These are phyloP conservation scores for Starmerella vitae DNA, from an alignment of 805 yeast species.

Conservation along the genomic window DNA sequence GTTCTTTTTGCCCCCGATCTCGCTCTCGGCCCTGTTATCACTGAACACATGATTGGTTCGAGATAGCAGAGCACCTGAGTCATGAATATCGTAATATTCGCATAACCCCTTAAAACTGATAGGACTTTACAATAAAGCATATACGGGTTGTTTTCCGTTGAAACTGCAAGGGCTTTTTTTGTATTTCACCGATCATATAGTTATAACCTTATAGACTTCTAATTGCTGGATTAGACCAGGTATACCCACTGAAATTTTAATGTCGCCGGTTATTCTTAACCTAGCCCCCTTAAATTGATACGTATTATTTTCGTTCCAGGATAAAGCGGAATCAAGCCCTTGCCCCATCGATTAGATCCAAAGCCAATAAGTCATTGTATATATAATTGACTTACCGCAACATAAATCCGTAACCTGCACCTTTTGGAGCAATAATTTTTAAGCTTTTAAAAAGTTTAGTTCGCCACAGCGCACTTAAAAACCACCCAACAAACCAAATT, in stretches of 20 bases:
- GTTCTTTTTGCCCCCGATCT: neutral
- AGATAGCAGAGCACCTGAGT: neutral
- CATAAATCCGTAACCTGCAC: neutral
- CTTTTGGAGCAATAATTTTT: neutral
- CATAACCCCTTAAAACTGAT: neutral
- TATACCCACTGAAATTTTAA: too few relatives aligned
- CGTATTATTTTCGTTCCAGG: neutral
- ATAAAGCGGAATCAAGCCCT: neutral
- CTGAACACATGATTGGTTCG: neutral
- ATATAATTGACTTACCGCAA: neutral
- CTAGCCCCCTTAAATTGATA: neutral
- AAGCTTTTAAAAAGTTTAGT: too few relatives aligned
- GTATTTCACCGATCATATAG: too few relatives aligned
- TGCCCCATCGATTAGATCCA: neutral
- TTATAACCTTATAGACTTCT: too few relatives aligned
- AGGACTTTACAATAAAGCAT: neutral
- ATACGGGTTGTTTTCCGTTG: too few relatives aligned
- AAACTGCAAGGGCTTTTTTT: too few relatives aligned
- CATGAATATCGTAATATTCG: neutral
- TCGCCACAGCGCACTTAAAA: neutral
- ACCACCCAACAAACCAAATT: neutral
- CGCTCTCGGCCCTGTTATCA: neutral
- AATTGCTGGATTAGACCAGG: too few relatives aligned
- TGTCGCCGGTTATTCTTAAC: neutral
- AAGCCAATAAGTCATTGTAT: neutral